Percentiles rank a stretch among this genome's conserved stretches.
Evolutionary conservation across 2,329 filamentous ascomycete genomes (phyloP).

Genomic region (Fusarium multiceps): DNA sequence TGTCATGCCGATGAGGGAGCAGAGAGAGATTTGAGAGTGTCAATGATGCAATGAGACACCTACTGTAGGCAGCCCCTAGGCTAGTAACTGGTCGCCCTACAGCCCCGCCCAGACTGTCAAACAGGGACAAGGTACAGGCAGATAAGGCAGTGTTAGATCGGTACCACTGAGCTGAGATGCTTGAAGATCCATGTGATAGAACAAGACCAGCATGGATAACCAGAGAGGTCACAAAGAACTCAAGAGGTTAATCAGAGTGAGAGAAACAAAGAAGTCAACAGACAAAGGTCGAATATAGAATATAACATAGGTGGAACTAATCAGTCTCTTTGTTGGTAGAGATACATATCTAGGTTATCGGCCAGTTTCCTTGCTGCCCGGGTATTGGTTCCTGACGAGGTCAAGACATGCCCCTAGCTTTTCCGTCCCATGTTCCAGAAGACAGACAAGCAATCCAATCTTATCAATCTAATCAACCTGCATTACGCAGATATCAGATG

Average conservation of each 20-base stretch:
- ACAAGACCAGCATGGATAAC: slow-evolving; percentile 17
- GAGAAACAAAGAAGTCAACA: background rate
- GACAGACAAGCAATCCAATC: slow-evolving; percentile 42
- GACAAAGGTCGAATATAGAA: background rate
- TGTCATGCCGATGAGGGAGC: background rate
- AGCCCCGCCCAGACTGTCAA: background rate
- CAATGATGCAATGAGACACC: background rate
- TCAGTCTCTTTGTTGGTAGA: background rate
- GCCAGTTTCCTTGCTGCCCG: background rate
- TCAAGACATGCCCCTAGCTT: slow-evolving; percentile 28
- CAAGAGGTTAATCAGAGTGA: background rate
- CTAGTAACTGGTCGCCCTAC: background rate
- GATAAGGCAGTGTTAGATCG: background rate
- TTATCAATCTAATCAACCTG: slow-evolving; percentile 48
- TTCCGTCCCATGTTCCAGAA: slow-evolving; percentile 20
- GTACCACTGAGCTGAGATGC: slow-evolving; percentile 13
- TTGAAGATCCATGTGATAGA: slow-evolving; percentile 25
- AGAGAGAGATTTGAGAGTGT: background rate
- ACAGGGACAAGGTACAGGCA: background rate
- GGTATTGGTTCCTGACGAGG: background rate
- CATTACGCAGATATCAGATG: slow-evolving; percentile 26
- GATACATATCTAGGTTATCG: background rate
- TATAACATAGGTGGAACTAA: background rate
- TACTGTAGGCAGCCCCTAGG: background rate
- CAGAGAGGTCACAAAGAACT: background rate